Evolutionary conservation across 2,329 filamentous ascomycete species (phyloP).

Genomic region (Neopestalotiopsis sp.): DNA sequence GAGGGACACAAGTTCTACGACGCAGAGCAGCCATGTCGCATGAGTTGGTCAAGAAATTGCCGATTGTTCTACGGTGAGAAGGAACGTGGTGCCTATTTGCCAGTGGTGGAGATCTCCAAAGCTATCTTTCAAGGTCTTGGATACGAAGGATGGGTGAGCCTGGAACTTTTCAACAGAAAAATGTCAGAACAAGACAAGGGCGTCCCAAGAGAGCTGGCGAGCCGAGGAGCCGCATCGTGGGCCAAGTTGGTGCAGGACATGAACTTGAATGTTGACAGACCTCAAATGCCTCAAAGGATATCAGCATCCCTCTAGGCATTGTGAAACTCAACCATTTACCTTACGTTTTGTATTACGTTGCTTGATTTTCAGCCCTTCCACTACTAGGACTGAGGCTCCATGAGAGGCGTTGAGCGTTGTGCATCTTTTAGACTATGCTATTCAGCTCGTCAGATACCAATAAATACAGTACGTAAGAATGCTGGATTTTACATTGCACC

Average conservation of each 20-base stretch:
- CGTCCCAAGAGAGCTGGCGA: conserved; percentile 54
- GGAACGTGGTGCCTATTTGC: conserved; percentile 70
- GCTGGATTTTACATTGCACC: too few relatives aligned
- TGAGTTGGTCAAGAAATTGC: conserved; percentile 83
- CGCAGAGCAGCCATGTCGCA: conserved; percentile 63
- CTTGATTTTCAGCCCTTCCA: background rate
- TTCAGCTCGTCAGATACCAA: background rate
- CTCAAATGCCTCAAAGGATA: conserved; percentile 20
- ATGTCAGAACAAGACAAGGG: conserved; percentile 58
- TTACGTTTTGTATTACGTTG: background rate
- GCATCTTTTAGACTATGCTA: background rate
- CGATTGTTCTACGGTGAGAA: conserved; percentile 73
- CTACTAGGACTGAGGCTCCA: background rate
- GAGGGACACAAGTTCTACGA: conserved; percentile 64
- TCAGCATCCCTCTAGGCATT: conserved; percentile 27
- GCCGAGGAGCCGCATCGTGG: conserved; percentile 37
- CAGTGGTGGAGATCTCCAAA: conserved; percentile 64
- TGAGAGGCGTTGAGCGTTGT: background rate
- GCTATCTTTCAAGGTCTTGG: conserved; percentile 69
- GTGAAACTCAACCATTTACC: background rate
- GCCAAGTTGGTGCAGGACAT: conserved; percentile 36
- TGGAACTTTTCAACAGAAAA: conserved; percentile 71
- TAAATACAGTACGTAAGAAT: background rate
- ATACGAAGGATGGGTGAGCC: conserved; percentile 72
- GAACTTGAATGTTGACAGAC: conserved; percentile 29